These are phyloP conservation scores for Tuber microsphaerosporum DNA, from an alignment of 495 filamentous ascomycete species.

Conservation along the genomic window DNA sequence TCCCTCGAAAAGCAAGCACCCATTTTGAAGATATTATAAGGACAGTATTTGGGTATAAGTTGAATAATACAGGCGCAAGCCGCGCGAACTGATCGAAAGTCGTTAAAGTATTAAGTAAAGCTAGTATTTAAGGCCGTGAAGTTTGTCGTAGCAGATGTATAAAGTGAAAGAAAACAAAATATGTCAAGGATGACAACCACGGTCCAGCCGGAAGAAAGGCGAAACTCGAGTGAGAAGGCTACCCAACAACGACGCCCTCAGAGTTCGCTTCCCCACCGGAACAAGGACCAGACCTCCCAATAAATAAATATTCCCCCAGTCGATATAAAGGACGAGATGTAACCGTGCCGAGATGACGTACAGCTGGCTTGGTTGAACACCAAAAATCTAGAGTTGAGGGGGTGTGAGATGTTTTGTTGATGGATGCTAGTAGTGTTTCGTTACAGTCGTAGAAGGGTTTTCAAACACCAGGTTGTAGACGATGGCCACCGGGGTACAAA, in stretches of 20 bases:
- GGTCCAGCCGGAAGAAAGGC: slow-evolving; percentile 41
- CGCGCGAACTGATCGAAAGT: slow-evolving; percentile 21
- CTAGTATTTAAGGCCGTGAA: slow-evolving; percentile 31
- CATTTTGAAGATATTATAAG: slow-evolving; percentile 55
- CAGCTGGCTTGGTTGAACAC: slow-evolving; percentile 22
- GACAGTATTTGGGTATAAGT: slow-evolving; percentile 34
- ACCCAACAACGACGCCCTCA: slow-evolving; percentile 22
- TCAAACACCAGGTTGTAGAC: slow-evolving; percentile 32
- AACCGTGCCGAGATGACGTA: slow-evolving; percentile 19
- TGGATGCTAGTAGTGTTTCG: slow-evolving; percentile 12
- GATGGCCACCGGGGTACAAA: slow-evolving; percentile 10
- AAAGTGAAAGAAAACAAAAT: slow-evolving; percentile 26
- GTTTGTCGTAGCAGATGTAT: slow-evolving; percentile 33
- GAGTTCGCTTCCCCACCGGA: slow-evolving; percentile 21
- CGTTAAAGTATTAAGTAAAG: slow-evolving; percentile 37
- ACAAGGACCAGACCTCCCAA: slow-evolving; percentile 20
- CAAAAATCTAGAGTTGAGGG: slow-evolving; percentile 24
- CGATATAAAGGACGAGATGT: slow-evolving; percentile 17
- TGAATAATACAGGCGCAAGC: slow-evolving; percentile 28
- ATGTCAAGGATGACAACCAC: slow-evolving; percentile 37
- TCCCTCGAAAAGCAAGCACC: slow-evolving; percentile 75
- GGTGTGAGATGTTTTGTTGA: slow-evolving; percentile 7
- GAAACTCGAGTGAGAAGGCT: slow-evolving; percentile 32
- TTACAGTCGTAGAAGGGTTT: slow-evolving; percentile 34
- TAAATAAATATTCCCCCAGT: slow-evolving; percentile 23